phyloP scores from a whole-genome alignment of 805 yeast genomes.

The Wickerhamomyces tratensis region DNA sequence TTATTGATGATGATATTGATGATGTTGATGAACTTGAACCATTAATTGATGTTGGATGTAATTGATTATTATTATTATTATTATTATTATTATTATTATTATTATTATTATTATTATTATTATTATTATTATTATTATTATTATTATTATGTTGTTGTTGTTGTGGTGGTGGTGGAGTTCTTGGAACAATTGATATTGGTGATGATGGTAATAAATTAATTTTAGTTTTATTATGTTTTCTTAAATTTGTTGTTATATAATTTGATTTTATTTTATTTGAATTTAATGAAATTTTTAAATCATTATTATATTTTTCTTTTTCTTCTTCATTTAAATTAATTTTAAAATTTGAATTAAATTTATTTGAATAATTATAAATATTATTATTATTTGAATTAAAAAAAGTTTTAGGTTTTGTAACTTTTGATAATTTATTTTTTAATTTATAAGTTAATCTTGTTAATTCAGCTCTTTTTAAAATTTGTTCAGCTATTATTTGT shows the following conservation, averaged over 20 bases:
- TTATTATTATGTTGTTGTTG: no score
- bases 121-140: no score
- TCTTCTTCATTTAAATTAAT: no score
- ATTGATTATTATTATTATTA: constrained; percentile 1
- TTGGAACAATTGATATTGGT: constrained; percentile 13
- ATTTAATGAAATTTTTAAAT: no score
- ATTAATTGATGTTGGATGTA: not conserved
- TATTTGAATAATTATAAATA: no score
- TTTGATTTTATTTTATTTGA: not conserved
- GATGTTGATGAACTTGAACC: no score
- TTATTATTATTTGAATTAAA: not conserved
- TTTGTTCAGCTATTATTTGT: constrained; percentile 32
- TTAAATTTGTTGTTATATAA: not conserved
- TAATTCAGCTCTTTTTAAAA: constrained; percentile 34
- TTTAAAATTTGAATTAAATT: no score
- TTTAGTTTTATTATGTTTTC: not conserved
- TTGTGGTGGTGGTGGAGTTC: constrained; percentile 3
- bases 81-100: no score
- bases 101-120: no score
- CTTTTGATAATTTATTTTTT: constrained; percentile 30
- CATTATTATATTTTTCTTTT: no score
- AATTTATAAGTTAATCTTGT: constrained; percentile 35
- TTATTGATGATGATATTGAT: no score
- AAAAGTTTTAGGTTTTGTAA: constrained; percentile 22
- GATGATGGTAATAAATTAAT: constrained; percentile 16